Evolutionary conservation across 192 early-diverging fungal species (phyloP).

Genomic region (Backusella sp.): DNA sequence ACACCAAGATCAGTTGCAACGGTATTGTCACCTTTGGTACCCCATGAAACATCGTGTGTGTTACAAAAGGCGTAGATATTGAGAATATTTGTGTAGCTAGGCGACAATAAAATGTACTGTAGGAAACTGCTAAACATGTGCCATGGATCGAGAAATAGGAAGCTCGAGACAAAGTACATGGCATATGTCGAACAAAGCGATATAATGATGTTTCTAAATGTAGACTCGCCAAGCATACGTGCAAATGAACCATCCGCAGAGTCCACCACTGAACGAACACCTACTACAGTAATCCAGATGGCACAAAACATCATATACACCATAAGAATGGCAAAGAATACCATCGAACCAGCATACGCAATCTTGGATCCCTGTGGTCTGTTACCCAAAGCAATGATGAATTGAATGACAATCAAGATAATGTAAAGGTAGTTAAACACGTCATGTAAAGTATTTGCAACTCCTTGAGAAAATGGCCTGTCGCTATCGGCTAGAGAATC

Average conservation of each 20-base stretch:
- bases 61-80: constrained; percentile 63
- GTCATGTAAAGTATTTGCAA: constrained; percentile 36
- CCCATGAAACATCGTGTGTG: constrained; percentile 70
- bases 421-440: constrained; percentile 45
- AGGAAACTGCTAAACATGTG: constrained; percentile 75
- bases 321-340: constrained; percentile 89
- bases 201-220: constrained; percentile 65
- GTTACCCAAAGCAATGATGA: constrained; percentile 92
- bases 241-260: constrained; percentile 51
- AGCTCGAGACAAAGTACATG: constrained; percentile 59
- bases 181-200: constrained; percentile 67
- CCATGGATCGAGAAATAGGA: constrained; percentile 75
- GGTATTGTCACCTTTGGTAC: constrained; percentile 88
- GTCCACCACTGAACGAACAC: constrained; percentile 55
- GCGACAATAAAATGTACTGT: constrained; percentile 72
- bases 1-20: constrained; percentile 70
- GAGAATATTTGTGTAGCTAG: constrained; percentile 75
- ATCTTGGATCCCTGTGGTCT: constrained; percentile 82
- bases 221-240: constrained; percentile 60
- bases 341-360: constrained; percentile 71
- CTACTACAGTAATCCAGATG: constrained; percentile 60
- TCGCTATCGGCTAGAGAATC: constrained; percentile 2
- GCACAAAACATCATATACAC: constrained; percentile 80
- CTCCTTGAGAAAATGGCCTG: constrained; percentile 38
- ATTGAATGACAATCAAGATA: constrained; percentile 75